Base-by-base conservation (phyloP, 73 alveolate species). In the Symbiodinium natans region DNA sequence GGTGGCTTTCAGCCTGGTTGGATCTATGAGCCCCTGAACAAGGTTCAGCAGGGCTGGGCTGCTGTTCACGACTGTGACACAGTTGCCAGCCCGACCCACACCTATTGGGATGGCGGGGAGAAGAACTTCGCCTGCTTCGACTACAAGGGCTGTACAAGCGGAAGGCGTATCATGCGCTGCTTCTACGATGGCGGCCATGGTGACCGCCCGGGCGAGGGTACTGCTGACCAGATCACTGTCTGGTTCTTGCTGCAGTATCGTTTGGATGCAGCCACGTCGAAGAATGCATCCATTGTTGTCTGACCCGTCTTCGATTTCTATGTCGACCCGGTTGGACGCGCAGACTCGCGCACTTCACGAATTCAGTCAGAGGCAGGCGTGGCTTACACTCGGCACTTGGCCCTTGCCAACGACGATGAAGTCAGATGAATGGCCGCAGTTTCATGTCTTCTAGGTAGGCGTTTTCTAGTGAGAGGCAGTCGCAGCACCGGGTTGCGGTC, bases 101-200 rank as follows among this genome's bases (percentile, higher is more conserved):
- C 89, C 80, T 90, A 90, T 38, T 90, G 97, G 97, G 97, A 90
- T 15, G 97, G 97, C 13, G 97, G 97, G 40, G 56, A 90, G 23
- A 38, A 73, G 39, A 68, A 90, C 48, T 90, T 90, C 41, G 89
- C 52, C 13, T 90, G 97, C 34, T 90, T 90, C 39, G 97, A 90
- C 89, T 90, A 90, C 88, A 90, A 90, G 29, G 97, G 97, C 5
- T 90, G 97, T 71, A 59, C 97, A 46, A 90, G 97, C 54, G 97
- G 88, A 41, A n/a, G 89, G 56, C 97, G 97, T 40, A 90, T 90
- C 88, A 90, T 90, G 97, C 97, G 97, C n/a, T 90, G 97, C 88
- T 90, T 90, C 97, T 90, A 90, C 29, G 89, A 90, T 46, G 97
- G 97, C 13, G 97, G 97, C 7, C 97, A 90, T 73, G 88, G 87